These are phyloP conservation scores for Jackrogersella minutella DNA, from an alignment of 495 filamentous ascomycete species.

Conservation along the genomic window DNA sequence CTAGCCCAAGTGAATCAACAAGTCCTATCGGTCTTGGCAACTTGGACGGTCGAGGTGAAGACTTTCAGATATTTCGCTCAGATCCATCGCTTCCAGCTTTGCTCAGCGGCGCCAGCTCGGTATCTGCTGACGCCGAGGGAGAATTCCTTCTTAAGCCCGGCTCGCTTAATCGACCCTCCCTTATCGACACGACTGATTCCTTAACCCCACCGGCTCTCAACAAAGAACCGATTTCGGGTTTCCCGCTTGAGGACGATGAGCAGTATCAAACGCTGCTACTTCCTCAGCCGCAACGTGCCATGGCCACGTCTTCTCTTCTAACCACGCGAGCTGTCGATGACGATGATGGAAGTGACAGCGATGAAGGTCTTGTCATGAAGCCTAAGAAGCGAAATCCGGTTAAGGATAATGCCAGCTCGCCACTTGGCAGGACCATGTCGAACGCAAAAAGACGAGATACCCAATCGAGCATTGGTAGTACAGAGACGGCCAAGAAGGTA, in stretches of 20 bases:
- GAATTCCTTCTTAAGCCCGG: slow-evolving; percentile 62
- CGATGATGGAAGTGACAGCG: slow-evolving; percentile 64
- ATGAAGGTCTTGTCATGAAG: slow-evolving; percentile 60
- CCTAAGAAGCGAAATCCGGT: slow-evolving; percentile 42
- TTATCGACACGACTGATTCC: slow-evolving; percentile 60
- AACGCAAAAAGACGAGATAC: slow-evolving; percentile 56
- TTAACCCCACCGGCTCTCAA: slow-evolving; percentile 60
- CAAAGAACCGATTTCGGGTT: slow-evolving; percentile 54
- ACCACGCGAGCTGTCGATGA: slow-evolving; percentile 51
- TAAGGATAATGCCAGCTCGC: slow-evolving; percentile 39
- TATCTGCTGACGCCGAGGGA: slow-evolving; percentile 67
- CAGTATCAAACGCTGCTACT: slow-evolving; percentile 36
- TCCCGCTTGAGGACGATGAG: slow-evolving; percentile 51
- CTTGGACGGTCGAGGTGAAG: slow-evolving; percentile 61
- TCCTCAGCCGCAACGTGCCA: slow-evolving; percentile 40
- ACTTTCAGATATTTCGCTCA: slow-evolving; percentile 69
- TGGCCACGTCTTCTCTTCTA: slow-evolving; percentile 40
- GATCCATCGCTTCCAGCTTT: slow-evolving; percentile 81
- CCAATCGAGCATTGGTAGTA: slow-evolving; percentile 61
- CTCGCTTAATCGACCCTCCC: slow-evolving; percentile 47
- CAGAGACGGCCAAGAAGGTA: slow-evolving; percentile 65
- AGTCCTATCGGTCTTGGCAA: slow-evolving; percentile 65
- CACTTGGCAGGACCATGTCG: slow-evolving; percentile 45
- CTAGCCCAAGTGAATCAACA: slow-evolving; percentile 59
- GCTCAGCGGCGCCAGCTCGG: slow-evolving; percentile 80